Base-by-base conservation (phyloP, 2,329 filamentous ascomycete genomes). In the Verticillium albo-atrum region DNA sequence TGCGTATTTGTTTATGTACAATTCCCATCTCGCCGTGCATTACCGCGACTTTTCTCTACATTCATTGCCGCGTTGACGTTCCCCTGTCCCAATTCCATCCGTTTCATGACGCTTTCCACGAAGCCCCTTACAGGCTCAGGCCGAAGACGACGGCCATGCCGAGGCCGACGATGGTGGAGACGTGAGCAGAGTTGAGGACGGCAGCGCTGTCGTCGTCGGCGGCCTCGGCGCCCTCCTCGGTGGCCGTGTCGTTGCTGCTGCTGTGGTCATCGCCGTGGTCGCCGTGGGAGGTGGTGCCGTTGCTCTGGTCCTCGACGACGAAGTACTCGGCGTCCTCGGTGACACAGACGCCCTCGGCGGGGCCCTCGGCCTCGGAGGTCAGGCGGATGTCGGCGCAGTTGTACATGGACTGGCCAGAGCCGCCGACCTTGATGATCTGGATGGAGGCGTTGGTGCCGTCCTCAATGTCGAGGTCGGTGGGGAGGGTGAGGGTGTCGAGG, bases 381-480 rank as follows among this genome's bases (percentile, higher is more conserved):
- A 93, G 88, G 27, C 83, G 87, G 64, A 92, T 84, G 67, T 93
- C 89, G 68, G 89, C 87, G 72, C 90, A 93, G 73, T 88, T 89
- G 74, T 91, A 92, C 32, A 92, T 75, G 17, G 88, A 86, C 42
- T 79, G 80, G 23, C 79, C 82, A 4, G 75, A 77, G 25, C 82
- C 77, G 28, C 84, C 86, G 54, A 85, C 77, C 4, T 85, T 88
- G 35, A 91, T 81, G 56, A 92, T 84, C 75, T 92, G 89, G 58
- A 92, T 76, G 32, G 84, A 88, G 15, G 82, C 89, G 54, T 83
- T 78, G 64, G 82, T 80, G 50, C 89, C 89, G 37, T 89, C 85
- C 26, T 70, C 71, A 37, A 87, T 72, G 55, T 78, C 77, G 26
- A 84, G 63, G 6, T 75, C 75, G 20, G 69, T 66, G 6, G 86